Percentiles rank a stretch among this genome's conserved stretches.
Conservation (phyloP, 768 basidiomycete species). For the Suillus paluster region DNA sequence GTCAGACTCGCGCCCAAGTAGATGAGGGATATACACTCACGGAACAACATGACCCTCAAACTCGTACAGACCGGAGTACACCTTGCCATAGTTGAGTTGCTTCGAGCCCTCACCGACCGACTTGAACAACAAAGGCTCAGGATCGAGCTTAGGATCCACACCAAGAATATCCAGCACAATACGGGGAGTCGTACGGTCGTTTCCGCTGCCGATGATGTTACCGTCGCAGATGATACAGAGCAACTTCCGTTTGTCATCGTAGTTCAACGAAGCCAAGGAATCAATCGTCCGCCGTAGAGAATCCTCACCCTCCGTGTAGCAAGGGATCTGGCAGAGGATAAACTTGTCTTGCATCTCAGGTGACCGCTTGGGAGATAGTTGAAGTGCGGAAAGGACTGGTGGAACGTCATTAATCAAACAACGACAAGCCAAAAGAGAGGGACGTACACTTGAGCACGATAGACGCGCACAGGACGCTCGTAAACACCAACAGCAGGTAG, state of each 20-base stretch:
- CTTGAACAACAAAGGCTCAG: slow-evolving; percentile 91
- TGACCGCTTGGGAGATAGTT: slow-evolving; percentile 76
- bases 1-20: slow-evolving; percentile 1
- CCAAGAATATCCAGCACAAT: slow-evolving; percentile 94
- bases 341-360: slow-evolving; percentile 96
- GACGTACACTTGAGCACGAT: slow-evolving; percentile 84
- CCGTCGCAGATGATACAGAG: slow-evolving; percentile 95
- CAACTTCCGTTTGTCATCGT: slow-evolving; percentile 95
- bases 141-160: slow-evolving; percentile 86
- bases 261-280: slow-evolving; percentile 85
- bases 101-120: slow-evolving; percentile 88
- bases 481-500: slow-evolving; percentile 75
- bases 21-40: slow-evolving; percentile 48
- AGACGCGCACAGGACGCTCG: slow-evolving; percentile 76
- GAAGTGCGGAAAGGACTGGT: slow-evolving; percentile 87
- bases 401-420: slow-evolving; percentile 15
- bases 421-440: not conserved
- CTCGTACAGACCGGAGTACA: slow-evolving; percentile 94
- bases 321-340: slow-evolving; percentile 89
- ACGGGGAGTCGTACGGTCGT: slow-evolving; percentile 89
- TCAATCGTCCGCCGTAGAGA: slow-evolving; percentile 91
- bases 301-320: slow-evolving; percentile 96
- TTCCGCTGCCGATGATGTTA: slow-evolving; percentile 94
- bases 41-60: slow-evolving; percentile 95
- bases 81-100: slow-evolving; percentile 92